These are phyloP conservation scores for Paramecium bursaria DNA, from an alignment of 73 alveolate species.

Conservation along the genomic window DNA sequence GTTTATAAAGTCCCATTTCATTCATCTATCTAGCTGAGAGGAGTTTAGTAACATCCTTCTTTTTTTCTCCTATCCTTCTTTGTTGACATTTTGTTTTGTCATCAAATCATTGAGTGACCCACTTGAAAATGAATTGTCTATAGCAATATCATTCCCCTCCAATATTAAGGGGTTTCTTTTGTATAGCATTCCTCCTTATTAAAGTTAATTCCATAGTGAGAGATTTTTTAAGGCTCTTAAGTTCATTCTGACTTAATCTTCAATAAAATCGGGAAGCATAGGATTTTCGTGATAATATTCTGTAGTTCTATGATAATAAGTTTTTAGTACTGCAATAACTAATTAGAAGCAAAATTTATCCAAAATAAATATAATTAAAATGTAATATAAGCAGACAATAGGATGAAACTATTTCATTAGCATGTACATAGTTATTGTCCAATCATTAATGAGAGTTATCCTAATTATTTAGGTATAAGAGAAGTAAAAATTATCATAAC, in stretches of 20 bases:
- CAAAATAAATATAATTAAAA: conserved; percentile 11
- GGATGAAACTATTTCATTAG: conserved; percentile 55
- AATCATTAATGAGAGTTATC: conserved; percentile 25
- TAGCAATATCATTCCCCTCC: not conserved
- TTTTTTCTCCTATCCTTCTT: not conserved
- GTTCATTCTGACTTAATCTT: conserved; percentile 14
- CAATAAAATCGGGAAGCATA: conserved; percentile 4
- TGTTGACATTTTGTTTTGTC: not conserved
- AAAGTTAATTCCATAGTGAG: not conserved
- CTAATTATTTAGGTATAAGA: conserved; percentile 36
- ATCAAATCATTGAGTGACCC: not conserved
- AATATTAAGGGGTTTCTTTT: too few species aligned
- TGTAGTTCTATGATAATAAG: conserved; percentile 32
- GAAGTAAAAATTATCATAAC: conserved; percentile 15
- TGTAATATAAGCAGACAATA: conserved; percentile 5
- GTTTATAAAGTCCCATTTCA: conserved; percentile 22
- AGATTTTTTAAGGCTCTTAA: not conserved
- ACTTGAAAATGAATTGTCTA: conserved; percentile 6
- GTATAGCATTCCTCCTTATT: not conserved
- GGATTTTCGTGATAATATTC: conserved; percentile 41
- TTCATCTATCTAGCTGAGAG: conserved; percentile 42
- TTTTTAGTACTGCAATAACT: conserved; percentile 31
- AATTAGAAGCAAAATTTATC: conserved; percentile 42
- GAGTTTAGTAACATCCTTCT: not conserved
- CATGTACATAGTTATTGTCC: conserved; percentile 52